Conservation (phyloP, 352 stramenopile genomes). For the Globisporangium okanoganense region DNA sequence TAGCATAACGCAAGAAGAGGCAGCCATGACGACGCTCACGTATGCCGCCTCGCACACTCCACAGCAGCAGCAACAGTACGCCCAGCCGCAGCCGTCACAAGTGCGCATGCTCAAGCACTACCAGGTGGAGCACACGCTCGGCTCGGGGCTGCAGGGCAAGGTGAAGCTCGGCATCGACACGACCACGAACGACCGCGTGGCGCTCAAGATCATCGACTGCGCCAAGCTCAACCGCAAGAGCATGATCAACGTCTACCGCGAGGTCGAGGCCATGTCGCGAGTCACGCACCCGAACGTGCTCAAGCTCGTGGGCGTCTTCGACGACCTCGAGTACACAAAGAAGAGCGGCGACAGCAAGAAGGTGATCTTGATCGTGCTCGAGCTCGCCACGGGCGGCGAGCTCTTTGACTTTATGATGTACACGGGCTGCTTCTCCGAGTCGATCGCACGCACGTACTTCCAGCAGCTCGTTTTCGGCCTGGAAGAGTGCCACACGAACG, state of each 20-base stretch:
- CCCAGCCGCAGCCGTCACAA: not conserved
- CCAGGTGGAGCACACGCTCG: conserved; percentile 75
- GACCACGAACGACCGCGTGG: conserved; percentile 74
- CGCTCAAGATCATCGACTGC: conserved; percentile 90
- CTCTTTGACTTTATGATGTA: conserved; percentile 94
- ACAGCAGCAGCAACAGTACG: not conserved
- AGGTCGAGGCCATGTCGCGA: conserved; percentile 89
- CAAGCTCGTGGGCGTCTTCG: conserved; percentile 66
- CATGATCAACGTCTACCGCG: conserved; percentile 83
- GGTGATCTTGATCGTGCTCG: conserved; percentile 88
- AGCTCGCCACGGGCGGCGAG: conserved; percentile 84
- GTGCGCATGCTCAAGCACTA: conserved; percentile 71
- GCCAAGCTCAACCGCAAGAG: conserved; percentile 76
- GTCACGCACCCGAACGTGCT: conserved; percentile 83
- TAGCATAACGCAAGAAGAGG: not conserved
- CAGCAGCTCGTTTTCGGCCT: conserved; percentile 80
- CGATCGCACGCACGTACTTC: conserved; percentile 86
- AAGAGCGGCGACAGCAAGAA: conserved; percentile 69
- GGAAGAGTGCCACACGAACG: conserved; percentile 73
- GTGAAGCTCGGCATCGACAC: conserved; percentile 87
- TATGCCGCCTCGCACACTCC: not conserved
- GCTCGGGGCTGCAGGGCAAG: conserved; percentile 78
- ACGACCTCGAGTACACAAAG: conserved; percentile 71
- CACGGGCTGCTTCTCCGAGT: conserved; percentile 87
- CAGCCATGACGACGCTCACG: conserved; percentile 12